Evolutionary conservation across 2,329 filamentous ascomycete genomes (phyloP).

Genomic region (Tolypocladium nubicola): DNA sequence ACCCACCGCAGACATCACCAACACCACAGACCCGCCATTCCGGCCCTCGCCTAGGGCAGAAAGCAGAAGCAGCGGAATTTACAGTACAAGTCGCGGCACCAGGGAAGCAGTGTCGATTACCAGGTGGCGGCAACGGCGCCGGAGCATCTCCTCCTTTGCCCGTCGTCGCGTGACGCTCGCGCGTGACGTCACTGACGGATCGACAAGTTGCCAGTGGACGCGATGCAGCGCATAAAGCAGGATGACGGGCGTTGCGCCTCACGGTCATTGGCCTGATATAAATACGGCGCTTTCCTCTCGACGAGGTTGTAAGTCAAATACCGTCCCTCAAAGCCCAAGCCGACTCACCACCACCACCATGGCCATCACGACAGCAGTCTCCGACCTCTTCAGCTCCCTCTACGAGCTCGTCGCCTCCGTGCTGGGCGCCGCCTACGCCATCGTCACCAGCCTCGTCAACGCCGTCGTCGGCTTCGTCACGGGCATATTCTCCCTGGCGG

Average conservation of each 20-base stretch:
- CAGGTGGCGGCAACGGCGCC: not conserved
- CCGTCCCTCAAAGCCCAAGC: too few species aligned
- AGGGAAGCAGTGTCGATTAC: too few species aligned
- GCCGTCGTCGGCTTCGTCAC: conserved; percentile 24
- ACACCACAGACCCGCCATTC: too few species aligned
- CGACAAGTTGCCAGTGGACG: not conserved
- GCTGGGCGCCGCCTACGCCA: conserved; percentile 20
- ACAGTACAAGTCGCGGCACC: too few species aligned
- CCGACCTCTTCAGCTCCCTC: conserved; percentile 28
- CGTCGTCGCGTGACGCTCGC: not conserved
- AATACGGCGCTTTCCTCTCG: not conserved
- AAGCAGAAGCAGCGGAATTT: too few species aligned
- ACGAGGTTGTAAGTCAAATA: too few species aligned
- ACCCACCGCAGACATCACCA: too few species aligned
- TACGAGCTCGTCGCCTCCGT: conserved; percentile 29
- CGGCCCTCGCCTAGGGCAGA: too few species aligned
- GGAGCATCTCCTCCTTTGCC: not conserved
- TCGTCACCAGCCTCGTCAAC: conserved; percentile 21
- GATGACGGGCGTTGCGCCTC: not conserved
- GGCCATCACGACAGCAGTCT: conserved; percentile 24
- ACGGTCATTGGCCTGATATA: not conserved
- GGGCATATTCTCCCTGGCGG: conserved; percentile 23
- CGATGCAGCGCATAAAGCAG: not conserved
- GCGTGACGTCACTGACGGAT: not conserved
- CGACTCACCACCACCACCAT: conserved; percentile 9